A percentile compares a stretch with the other conserved stretches of the same genome.
Evolutionary conservation across 1,284 basidiomycete species (phyloP).

Genomic region (Ustilago curta): DNA sequence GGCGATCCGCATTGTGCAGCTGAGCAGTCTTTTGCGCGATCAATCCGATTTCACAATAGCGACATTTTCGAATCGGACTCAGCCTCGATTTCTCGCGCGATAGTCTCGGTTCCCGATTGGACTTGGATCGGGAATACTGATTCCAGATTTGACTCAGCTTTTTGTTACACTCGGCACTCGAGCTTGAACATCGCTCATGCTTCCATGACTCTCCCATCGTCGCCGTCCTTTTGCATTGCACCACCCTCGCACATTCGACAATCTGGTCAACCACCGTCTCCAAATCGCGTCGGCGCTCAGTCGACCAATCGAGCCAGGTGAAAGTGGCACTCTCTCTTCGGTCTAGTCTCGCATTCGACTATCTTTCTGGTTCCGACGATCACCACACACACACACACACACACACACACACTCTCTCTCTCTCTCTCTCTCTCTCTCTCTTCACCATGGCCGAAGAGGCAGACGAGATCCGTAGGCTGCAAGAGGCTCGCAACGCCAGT

Average conservation of each 20-base stretch:
- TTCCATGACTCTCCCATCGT: not conserved
- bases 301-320: not conserved
- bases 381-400: not conserved
- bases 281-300: not conserved
- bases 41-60: not conserved
- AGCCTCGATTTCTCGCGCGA: constrained; percentile 1
- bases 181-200: not conserved
- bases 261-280: not conserved
- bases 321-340: not conserved
- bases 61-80: not conserved
- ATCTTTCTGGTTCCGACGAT: not conserved
- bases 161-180: no score
- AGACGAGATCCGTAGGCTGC: constrained; percentile 52
- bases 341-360: not conserved
- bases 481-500: constrained; percentile 47
- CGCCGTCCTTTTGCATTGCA: not conserved
- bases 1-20: not conserved
- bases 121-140: not conserved
- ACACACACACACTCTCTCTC: no score
- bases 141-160: not conserved
- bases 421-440: no score
- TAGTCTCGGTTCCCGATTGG: not conserved
- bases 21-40: not conserved
- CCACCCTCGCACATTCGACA: not conserved
- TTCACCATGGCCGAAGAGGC: constrained; percentile 51